Conservation (phyloP, 75 land plant species). For the Adiantum capillusveneris region DNA sequence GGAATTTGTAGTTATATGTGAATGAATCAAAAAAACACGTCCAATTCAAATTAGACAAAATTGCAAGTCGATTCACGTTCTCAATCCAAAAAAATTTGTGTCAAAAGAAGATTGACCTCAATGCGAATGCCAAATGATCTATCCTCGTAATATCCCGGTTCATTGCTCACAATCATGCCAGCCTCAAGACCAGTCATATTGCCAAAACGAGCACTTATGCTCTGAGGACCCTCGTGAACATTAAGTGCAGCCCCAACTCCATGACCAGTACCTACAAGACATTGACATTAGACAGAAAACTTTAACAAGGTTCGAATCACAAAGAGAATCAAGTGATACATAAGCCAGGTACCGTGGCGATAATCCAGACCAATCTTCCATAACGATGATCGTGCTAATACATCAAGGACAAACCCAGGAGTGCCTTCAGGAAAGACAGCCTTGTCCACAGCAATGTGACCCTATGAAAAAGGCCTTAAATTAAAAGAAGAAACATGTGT, state of each 20-base stretch:
- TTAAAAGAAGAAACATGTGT: background rate
- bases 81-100: no score
- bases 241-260: constrained; percentile 98
- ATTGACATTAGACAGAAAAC: no score
- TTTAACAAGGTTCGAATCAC: no score
- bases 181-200: constrained; percentile 71
- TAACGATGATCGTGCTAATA: constrained; percentile 81
- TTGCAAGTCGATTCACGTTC: no score
- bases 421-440: constrained; percentile 85
- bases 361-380: constrained; percentile 98
- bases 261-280: constrained; percentile 80
- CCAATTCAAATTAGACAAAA: no score
- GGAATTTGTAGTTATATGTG: no score
- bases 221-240: constrained; percentile 98
- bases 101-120: constrained; percentile 56
- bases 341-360: constrained; percentile 66
- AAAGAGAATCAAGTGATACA: background rate
- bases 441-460: constrained; percentile 92
- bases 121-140: constrained; percentile 89
- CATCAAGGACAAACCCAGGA: constrained; percentile 98
- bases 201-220: constrained; percentile 89
- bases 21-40: no score
- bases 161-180: constrained; percentile 97
- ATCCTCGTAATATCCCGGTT: constrained; percentile 98
- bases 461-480: constrained; percentile 35